Base-by-base conservation (phyloP, 345 rosid genomes). In the Murraya koenigii region DNA sequence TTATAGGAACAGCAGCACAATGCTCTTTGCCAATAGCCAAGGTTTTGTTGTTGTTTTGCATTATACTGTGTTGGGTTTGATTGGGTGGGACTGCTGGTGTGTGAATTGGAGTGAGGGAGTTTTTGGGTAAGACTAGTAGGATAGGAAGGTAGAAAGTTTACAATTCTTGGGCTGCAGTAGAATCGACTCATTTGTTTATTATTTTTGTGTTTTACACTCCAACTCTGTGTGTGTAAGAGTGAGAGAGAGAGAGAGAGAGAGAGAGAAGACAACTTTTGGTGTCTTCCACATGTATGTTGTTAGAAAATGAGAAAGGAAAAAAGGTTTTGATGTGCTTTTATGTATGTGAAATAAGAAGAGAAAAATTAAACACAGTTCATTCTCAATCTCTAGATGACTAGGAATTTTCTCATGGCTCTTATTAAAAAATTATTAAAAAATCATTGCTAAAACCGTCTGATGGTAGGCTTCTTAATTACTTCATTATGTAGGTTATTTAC, bases 401-500 rank as follows among this genome's bases (percentile, higher is more conserved):
- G 30, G 61, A 72, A 41, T 77, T 38, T 59, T 52, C 44, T 36
- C 8, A 2, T 1, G 67, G 54, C 38, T 75, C 68, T 54, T 26
- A 22, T 71, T 83, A 39, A 41, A 30, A 20, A 33, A 10, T 44
- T n/a, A n/a, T n/a, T n/a, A n/a, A n/a, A n/a, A n/a, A n/a, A n/a
- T n/a, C n/a, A 35, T 72, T 62, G 33, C 6, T 20, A 79, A 74
- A 70, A 47, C 66, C 47, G 30, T 78, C 61, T 84, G 76, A 78
- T 59, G n/a, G 84, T 72, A 85, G 81, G 84, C 80, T 79, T 55
- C 75, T 80, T 79, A 79, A 82, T 59, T 78, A 59, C 78, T 83
- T 84, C 52, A 72, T 71, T 82, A 41, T 92, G 93, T 88, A 95
- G 99, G 96, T 89, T 95, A 82, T 95, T 93, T 85, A 87, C 99